These are phyloP conservation scores for Quercus variabilis DNA, from an alignment of 306 rosid species.

Conservation along the genomic window DNA sequence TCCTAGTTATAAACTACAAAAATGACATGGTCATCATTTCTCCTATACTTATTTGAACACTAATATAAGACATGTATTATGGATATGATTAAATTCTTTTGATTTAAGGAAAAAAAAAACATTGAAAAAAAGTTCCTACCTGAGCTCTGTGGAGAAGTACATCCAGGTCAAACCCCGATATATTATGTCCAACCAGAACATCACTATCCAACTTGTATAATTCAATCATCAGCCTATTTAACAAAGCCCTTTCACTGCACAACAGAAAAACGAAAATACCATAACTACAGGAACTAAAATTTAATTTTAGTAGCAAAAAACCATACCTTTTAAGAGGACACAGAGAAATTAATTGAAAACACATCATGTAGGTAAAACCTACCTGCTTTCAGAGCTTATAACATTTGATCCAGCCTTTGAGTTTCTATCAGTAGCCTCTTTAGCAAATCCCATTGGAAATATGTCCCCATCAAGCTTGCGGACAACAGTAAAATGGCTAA, in stretches of 20 bases:
- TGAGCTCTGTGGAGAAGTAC: slow-evolving; percentile 90
- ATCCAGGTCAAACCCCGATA: slow-evolving; percentile 95
- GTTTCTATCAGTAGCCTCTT: slow-evolving; percentile 73
- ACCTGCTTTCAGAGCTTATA: slow-evolving; percentile 80
- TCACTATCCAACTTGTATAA: slow-evolving; percentile 87
- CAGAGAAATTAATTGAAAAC: slow-evolving; percentile 10
- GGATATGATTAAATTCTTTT: slow-evolving; percentile 2
- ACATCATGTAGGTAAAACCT: slow-evolving; percentile 13
- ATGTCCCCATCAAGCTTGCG: slow-evolving; percentile 86
- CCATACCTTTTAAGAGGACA: background rate
- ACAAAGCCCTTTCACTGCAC: slow-evolving; percentile 89
- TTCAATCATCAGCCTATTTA: slow-evolving; percentile 73
- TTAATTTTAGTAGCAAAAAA: slow-evolving; percentile 3
- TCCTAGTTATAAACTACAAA: background rate
- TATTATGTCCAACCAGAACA: slow-evolving; percentile 91
- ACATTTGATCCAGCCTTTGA: slow-evolving; percentile 68
- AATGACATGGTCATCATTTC: background rate
- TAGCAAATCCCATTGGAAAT: slow-evolving; percentile 80
- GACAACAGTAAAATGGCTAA: slow-evolving; percentile 86
- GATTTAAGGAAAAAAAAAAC: background rate
- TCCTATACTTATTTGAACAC: background rate
- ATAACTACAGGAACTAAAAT: slow-evolving; percentile 26
- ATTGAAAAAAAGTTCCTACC: slow-evolving; percentile 41
- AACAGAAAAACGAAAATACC: slow-evolving; percentile 27
- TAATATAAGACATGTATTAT: background rate